These are phyloP conservation scores for Gossypium raimondii DNA, from an alignment of 345 rosid genomes.

Conservation along the genomic window DNA sequence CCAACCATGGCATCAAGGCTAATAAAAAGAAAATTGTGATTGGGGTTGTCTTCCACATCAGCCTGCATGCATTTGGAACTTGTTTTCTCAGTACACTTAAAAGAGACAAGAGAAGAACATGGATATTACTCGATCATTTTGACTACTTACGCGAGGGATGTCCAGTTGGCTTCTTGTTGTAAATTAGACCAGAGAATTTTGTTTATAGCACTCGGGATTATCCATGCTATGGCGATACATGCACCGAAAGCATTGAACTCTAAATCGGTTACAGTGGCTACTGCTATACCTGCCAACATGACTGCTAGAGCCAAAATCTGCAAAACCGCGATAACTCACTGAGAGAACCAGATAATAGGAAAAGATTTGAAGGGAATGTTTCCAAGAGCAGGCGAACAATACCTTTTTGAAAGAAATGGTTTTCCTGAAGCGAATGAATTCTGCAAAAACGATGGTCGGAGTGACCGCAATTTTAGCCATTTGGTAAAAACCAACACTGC, in stretches of 20 bases:
- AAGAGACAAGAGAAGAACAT: not conserved
- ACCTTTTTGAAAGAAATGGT: slow-evolving; percentile 66
- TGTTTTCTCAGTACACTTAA: not conserved
- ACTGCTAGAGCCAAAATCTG: slow-evolving; percentile 68
- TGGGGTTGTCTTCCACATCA: slow-evolving; percentile 99
- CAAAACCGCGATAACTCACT: not conserved
- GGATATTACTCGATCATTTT: not conserved
- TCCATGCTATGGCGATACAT: slow-evolving; percentile 76
- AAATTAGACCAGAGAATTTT: slow-evolving; percentile 92
- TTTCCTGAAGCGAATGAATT: slow-evolving; percentile 65
- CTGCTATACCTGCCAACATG: slow-evolving; percentile 82
- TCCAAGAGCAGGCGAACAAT: not conserved
- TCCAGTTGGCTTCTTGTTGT: slow-evolving; percentile 90
- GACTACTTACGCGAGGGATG: slow-evolving; percentile 72
- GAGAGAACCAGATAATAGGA: not conserved
- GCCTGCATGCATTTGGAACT: slow-evolving; percentile 32
- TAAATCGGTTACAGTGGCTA: slow-evolving; percentile 85
- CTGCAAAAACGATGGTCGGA: slow-evolving; percentile 85
- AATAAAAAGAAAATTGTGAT: slow-evolving; percentile 72
- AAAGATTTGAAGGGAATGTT: not conserved
- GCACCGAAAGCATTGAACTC: slow-evolving; percentile 82
- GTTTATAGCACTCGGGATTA: slow-evolving; percentile 81
- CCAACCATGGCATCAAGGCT: slow-evolving; percentile 89
- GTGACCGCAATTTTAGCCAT: slow-evolving; percentile 98
- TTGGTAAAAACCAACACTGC: slow-evolving; percentile 95